phyloP scores from a whole-genome alignment of 2,329 filamentous ascomycete genomes.

The Ilyonectria destructans region DNA sequence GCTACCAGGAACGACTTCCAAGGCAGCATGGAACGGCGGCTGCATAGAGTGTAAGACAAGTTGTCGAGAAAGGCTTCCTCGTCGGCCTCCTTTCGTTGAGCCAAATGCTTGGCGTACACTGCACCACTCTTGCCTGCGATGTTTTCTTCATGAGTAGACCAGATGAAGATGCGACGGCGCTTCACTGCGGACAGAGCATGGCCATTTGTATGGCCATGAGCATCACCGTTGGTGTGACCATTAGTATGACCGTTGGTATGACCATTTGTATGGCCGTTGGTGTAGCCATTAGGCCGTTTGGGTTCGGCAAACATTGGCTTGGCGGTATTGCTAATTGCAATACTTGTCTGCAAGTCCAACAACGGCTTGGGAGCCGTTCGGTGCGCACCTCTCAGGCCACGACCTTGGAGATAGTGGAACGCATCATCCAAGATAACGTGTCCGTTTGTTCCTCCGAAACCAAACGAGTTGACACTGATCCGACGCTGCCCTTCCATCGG shows the following conservation, averaged over 20 bases:
- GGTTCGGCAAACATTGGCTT: too few species aligned
- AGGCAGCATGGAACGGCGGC: slow-evolving; percentile 14
- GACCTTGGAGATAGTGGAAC: slow-evolving; percentile 20
- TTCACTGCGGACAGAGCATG: background rate
- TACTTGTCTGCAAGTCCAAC: too few species aligned
- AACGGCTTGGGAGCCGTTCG: slow-evolving; percentile 14
- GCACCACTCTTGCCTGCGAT: slow-evolving; percentile 10
- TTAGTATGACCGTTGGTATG: too few species aligned
- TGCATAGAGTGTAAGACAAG: slow-evolving; percentile 24
- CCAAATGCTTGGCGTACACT: slow-evolving; percentile 7
- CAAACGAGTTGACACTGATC: slow-evolving; percentile 50
- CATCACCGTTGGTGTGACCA: background rate
- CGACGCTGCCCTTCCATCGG: slow-evolving; percentile 27
- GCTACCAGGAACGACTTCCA: slow-evolving; percentile 22
- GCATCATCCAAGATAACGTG: slow-evolving; percentile 46
- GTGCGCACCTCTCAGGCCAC: slow-evolving; percentile 3
- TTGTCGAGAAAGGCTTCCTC: slow-evolving; percentile 16
- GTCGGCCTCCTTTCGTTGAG: slow-evolving; percentile 9
- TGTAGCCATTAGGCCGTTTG: too few species aligned
- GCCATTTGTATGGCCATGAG: too few species aligned
- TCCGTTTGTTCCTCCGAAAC: slow-evolving; percentile 49
- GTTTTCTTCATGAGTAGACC: slow-evolving; percentile 25
- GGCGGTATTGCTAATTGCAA: too few species aligned
- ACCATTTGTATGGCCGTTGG: too few species aligned
- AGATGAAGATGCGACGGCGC: slow-evolving; percentile 22